These are phyloP conservation scores for Microcera coccophila DNA, from an alignment of 2,329 filamentous ascomycete genomes.

Conservation along the genomic window DNA sequence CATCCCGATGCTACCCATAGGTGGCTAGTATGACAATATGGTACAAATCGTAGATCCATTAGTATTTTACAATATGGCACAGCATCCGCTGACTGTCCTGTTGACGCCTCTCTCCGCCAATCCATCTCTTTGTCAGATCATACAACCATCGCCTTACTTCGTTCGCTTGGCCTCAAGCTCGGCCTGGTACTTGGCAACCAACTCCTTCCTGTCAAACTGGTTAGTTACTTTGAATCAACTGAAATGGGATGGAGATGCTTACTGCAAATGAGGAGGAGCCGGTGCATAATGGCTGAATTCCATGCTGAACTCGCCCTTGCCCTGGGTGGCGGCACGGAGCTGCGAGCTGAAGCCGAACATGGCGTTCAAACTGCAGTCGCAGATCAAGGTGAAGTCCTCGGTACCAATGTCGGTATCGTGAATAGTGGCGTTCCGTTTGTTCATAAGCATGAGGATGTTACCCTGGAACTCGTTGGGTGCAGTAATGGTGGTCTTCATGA, in stretches of 20 bases:
- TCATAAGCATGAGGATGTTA: conserved; percentile 88
- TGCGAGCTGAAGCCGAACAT: conserved; percentile 98
- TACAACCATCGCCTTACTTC: conserved; percentile 41
- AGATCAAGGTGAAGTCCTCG: conserved; percentile 89
- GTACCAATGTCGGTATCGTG: conserved; percentile 90
- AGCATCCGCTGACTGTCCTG: conserved; percentile 1
- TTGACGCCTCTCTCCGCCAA: conserved; percentile 5
- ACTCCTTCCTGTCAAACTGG: conserved; percentile 47
- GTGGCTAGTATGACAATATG: conserved; percentile 20
- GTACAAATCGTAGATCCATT: conserved; percentile 25
- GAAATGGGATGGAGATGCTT: conserved; percentile 38
- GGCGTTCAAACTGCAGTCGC: conserved; percentile 88
- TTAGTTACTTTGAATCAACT: conserved; percentile 6
- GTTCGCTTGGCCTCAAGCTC: conserved; percentile 55
- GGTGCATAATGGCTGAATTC: conserved; percentile 95
- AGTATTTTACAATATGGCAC: conserved; percentile 22
- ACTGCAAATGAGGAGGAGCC: conserved; percentile 85
- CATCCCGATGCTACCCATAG: conserved; percentile 11
- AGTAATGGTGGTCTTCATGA: conserved; percentile 98
- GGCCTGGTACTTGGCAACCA: conserved; percentile 56
- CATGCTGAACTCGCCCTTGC: conserved; percentile 98
- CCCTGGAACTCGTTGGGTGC: conserved; percentile 97
- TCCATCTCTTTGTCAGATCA: conserved; percentile 5
- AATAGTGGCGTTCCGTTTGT: conserved; percentile 94
- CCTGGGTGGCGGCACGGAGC: conserved; percentile 88